These are phyloP conservation scores for Dryadomyces quercivorus DNA, from an alignment of 2,329 filamentous ascomycete genomes.

Conservation along the genomic window DNA sequence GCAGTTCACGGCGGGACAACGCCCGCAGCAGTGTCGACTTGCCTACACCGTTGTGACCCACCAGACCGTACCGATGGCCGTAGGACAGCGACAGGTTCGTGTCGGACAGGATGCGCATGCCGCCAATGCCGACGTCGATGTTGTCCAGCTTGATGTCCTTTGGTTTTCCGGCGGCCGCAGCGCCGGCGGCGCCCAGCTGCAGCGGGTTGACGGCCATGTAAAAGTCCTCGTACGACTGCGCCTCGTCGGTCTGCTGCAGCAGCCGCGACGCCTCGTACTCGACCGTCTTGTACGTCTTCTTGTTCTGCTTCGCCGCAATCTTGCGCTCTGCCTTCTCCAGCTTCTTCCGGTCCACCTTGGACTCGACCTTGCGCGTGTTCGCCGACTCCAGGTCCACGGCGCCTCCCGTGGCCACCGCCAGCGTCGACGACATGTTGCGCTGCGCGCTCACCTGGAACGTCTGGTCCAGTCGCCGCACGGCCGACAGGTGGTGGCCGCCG, in stretches of 20 bases:
- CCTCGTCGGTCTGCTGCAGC: conserved; percentile 67
- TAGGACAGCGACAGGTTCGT: conserved; percentile 84
- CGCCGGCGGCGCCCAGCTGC: conserved; percentile 63
- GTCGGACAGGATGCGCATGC: conserved; percentile 78
- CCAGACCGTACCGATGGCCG: conserved; percentile 87
- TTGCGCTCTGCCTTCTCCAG: conserved; percentile 97
- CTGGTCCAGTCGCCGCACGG: conserved; percentile 79
- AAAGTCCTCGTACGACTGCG: conserved; percentile 96
- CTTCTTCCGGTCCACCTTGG: conserved; percentile 96
- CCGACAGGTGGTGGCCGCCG: conserved; percentile 21
- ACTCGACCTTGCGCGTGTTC: conserved; percentile 88
- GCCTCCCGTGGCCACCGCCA: conserved; percentile 65
- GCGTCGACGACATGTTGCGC: conserved; percentile 89
- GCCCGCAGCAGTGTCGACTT: conserved; percentile 91
- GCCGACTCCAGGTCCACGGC: conserved; percentile 89
- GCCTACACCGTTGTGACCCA: conserved; percentile 98
- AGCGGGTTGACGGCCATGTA: conserved; percentile 99
- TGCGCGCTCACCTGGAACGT: conserved; percentile 89
- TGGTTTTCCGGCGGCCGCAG: conserved; percentile 64
- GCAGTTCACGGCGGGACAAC: conserved; percentile 81
- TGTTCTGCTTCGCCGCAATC: conserved; percentile 95
- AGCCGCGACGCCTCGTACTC: conserved; percentile 92
- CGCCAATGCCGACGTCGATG: conserved; percentile 87
- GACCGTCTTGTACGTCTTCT: conserved; percentile 96
- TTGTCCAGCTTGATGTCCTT: conserved; percentile 98